Evolutionary conservation across 306 rosid genomes (phyloP).

Genomic region (Dalbergia cultrata): DNA sequence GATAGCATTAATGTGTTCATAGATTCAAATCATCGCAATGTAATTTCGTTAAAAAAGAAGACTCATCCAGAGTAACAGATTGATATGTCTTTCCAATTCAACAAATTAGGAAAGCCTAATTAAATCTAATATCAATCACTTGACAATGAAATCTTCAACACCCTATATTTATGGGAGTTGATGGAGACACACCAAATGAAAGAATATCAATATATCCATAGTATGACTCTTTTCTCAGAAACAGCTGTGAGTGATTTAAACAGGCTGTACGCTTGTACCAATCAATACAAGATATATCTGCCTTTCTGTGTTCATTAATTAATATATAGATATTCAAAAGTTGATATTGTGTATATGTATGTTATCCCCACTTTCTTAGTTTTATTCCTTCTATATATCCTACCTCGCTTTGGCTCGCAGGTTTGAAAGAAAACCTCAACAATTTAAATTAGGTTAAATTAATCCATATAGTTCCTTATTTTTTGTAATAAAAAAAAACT

Average conservation of each 20-base stretch:
- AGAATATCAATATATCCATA: not conserved
- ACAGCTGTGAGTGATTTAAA: slow-evolving; percentile 30
- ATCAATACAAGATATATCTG: not conserved
- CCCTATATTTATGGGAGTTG: slow-evolving; percentile 32
- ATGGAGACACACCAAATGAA: slow-evolving; percentile 21
- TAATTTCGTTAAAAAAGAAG: no score
- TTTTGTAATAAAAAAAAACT: no score
- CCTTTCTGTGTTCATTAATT: not conserved
- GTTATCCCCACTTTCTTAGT: no score
- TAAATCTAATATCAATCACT: slow-evolving; percentile 17
- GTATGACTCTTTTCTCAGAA: not conserved
- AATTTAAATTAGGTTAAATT: no score
- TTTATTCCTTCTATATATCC: no score
- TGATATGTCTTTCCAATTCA: not conserved
- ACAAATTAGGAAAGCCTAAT: slow-evolving; percentile 11
- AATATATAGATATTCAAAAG: slow-evolving; percentile 10
- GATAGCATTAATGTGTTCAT: no score
- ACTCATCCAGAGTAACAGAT: no score
- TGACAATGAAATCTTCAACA: not conserved
- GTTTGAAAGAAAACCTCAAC: no score
- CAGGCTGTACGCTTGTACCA: slow-evolving; percentile 1
- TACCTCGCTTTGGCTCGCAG: no score
- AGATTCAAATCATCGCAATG: no score
- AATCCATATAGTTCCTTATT: no score
- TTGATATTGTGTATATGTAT: not conserved